Conservation (phyloP, 2,329 filamentous ascomycete species). For the Myriosclerotinia curreyana region DNA sequence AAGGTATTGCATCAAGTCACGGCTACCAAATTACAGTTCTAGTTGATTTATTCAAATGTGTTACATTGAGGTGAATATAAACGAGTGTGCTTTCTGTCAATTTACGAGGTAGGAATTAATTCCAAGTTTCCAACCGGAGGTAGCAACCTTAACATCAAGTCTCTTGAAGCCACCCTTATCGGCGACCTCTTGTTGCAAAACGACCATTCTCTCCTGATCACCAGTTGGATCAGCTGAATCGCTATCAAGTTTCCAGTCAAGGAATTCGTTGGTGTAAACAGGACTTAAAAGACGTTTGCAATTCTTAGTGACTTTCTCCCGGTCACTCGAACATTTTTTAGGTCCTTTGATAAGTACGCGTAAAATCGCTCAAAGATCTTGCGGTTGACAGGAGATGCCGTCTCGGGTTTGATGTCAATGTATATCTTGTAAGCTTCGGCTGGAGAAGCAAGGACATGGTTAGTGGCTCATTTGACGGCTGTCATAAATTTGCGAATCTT, state of each 20-base stretch:
- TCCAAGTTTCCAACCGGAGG: neutral
- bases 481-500: constrained; percentile 66
- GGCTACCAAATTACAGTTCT: neutral
- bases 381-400: constrained; percentile 65
- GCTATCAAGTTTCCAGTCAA: constrained; percentile 61
- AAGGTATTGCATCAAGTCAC: neutral
- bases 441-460: constrained; percentile 65
- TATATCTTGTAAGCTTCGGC: constrained; percentile 65
- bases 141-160: constrained; percentile 38
- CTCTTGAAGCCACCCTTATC: constrained; percentile 61
- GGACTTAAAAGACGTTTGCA: constrained; percentile 70
- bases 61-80: neutral
- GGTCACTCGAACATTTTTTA: constrained; percentile 74
- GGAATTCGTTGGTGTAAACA: constrained; percentile 72
- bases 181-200: constrained; percentile 65
- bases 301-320: constrained; percentile 74
- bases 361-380: constrained; percentile 80
- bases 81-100: neutral
- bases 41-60: neutral
- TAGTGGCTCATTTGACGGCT: constrained; percentile 71
- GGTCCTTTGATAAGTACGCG: constrained; percentile 70
- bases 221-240: constrained; percentile 66
- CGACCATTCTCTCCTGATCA: constrained; percentile 72
- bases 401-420: constrained; percentile 67
- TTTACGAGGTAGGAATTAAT: neutral